These are phyloP conservation scores for Parastagonospora nodorum DNA, from an alignment of 2,329 filamentous ascomycete species.

Conservation along the genomic window DNA sequence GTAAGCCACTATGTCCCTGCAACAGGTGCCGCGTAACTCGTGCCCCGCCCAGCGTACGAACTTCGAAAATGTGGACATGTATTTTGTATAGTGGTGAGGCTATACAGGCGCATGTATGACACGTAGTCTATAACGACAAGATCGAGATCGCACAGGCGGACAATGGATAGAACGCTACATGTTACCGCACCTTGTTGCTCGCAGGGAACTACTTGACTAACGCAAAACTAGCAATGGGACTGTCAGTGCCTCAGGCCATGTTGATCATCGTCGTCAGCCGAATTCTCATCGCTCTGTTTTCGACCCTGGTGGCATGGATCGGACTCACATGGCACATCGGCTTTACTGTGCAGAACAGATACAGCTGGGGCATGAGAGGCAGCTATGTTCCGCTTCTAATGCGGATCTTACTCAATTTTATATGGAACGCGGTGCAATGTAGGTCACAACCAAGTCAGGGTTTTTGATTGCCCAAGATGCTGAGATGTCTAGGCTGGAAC, in stretches of 20 bases:
- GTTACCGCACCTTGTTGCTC: no score
- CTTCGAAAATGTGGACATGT: no score
- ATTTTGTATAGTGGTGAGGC: no score
- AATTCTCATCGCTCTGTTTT: conserved; percentile 51
- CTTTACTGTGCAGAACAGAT: conserved; percentile 56
- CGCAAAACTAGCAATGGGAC: conserved; percentile 44
- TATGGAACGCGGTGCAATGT: conserved; percentile 57
- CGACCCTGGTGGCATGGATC: conserved; percentile 54
- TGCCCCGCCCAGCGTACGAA: no score
- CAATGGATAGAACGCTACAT: no score
- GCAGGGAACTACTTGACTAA: neutral
- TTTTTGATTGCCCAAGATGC: neutral
- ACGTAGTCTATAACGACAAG: no score
- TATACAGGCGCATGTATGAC: no score
- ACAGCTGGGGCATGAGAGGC: conserved; percentile 56
- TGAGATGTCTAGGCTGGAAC: conserved; percentile 39
- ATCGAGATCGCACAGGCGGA: no score
- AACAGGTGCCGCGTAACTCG: neutral
- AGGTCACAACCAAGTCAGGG: conserved; percentile 18
- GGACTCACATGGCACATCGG: conserved; percentile 58
- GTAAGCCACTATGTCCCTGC: conserved; percentile 13
- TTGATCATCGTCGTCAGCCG: conserved; percentile 53
- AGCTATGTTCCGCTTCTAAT: conserved; percentile 57
- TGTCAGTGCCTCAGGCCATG: conserved; percentile 57
- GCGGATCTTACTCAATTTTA: conserved; percentile 56